Base-by-base conservation (phyloP, 352 stramenopile genomes). In the Phytopythium aichiense region DNA sequence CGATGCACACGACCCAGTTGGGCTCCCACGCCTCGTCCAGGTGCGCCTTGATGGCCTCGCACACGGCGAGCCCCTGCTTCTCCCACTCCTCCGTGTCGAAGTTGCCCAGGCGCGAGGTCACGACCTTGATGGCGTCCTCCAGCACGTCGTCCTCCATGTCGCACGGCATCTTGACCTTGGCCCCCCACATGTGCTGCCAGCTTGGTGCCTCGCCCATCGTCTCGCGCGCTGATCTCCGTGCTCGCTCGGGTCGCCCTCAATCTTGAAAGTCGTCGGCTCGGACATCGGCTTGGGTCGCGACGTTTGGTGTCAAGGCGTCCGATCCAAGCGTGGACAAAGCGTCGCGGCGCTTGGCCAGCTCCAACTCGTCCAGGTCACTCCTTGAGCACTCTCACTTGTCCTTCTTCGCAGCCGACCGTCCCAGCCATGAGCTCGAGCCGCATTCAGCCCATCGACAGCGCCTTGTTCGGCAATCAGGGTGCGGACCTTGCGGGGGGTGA, bases 141-240 rank as follows among this genome's bases (percentile, higher is more conserved):
- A 95, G 73, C 52, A 94, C 79, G 69, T 95, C 81, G 67, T 95
- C 87, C 61, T 91, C 81, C 87, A 95, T 95, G 63, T 94, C 85
- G 66, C 85, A 94, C 31, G 87, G 87, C 81, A 92, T 95, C 67
- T 88, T 88, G 50, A 95, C 86, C 60, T 89, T 91, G 50, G 85
- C 81, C 72, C 85, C 85, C 83, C 85, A 95, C 87, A 94, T 94
- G 72, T 93, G 76, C 63, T 91, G 83, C 87, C 85, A 95, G 42
- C 81, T 92, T 45, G 83, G 83, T 18, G 81, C 83, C 53, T 94
- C 82, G 25, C 79, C 25, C 16, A 45, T 45, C 13, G 38, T 20
- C 38, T 45, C 16, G 8, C 13, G 15, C 5, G 12, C 1, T 20
- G 35, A 22, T 45, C 13, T 45, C 1, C 15, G 38, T 22, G 16